Percentiles rank a stretch among this genome's conserved stretches.
Evolutionary conservation across 2,329 filamentous ascomycete species (phyloP).

Genomic region (Cryoendolithus antarcticus): DNA sequence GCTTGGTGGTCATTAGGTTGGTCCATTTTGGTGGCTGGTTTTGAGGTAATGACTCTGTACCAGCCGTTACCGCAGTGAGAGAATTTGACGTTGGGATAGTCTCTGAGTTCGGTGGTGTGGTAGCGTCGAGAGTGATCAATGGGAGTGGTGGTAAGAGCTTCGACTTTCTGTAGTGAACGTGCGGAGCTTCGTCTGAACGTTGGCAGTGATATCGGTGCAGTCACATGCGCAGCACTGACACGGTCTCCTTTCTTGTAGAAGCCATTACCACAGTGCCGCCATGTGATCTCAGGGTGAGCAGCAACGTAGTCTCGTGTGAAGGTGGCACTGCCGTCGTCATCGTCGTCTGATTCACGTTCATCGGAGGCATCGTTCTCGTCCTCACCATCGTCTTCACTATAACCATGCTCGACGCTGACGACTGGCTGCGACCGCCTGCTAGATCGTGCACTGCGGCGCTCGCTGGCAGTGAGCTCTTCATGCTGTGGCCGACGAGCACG

Average conservation of each 20-base stretch:
- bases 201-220: background rate
- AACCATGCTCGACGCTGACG: conserved; percentile 2
- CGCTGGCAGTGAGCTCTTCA: conserved; percentile 3
- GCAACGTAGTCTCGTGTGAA: conserved; percentile 10
- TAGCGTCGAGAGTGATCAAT: background rate
- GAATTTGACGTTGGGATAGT: conserved; percentile 11
- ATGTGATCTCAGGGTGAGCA: conserved; percentile 8
- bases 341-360: conserved; percentile 3
- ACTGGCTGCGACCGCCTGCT: conserved; percentile 7
- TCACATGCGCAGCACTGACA: background rate
- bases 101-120: conserved; percentile 5
- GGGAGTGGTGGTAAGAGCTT: background rate
- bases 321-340: conserved; percentile 5
- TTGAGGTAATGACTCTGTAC: conserved; percentile 4
- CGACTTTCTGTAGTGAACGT: conserved; percentile 1
- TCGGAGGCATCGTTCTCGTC: background rate
- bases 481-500: conserved; percentile 3
- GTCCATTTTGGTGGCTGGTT: no score
- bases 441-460: conserved; percentile 6
- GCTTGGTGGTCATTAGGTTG: conserved; percentile 1
- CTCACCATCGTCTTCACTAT: conserved; percentile 4
- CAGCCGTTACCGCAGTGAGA: conserved; percentile 15
- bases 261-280: conserved; percentile 14
- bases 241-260: conserved; percentile 12
- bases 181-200: conserved; percentile 3